These are phyloP conservation scores for Magnolia kwangsiensis DNA, from an alignment of 164 flowering plant species.

Conservation along the genomic window DNA sequence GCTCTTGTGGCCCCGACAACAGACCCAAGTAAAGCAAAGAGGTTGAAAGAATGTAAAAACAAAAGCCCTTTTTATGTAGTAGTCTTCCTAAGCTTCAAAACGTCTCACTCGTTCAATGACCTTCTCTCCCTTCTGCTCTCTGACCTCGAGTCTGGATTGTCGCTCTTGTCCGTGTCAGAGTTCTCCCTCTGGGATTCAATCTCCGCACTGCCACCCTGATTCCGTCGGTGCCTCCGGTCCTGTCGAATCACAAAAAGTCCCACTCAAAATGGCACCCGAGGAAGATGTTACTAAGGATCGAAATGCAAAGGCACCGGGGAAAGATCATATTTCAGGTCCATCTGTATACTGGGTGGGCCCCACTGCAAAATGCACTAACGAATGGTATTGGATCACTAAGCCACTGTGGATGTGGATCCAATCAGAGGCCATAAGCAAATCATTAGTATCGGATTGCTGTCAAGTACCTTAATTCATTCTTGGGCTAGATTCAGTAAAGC, in stretches of 20 bases:
- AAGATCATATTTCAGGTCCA: too few relatives aligned
- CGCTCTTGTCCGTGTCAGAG: slow-evolving; percentile 82
- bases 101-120: slow-evolving; percentile 9
- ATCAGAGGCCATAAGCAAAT: too few relatives aligned
- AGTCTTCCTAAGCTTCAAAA: slow-evolving; percentile 7
- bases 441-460: too few relatives aligned
- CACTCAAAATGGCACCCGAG: neutral
- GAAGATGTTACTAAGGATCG: too few relatives aligned
- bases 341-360: too few relatives aligned
- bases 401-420: too few relatives aligned
- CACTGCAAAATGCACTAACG: too few relatives aligned
- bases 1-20: neutral
- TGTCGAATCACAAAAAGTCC: slow-evolving; percentile 13
- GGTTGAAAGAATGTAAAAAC: slow-evolving; percentile 28
- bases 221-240: slow-evolving; percentile 80
- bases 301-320: too few relatives aligned
- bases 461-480: too few relatives aligned
- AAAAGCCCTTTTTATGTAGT: neutral
- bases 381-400: too few relatives aligned
- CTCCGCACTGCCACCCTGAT: slow-evolving; percentile 57
- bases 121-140: slow-evolving; percentile 40
- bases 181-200: slow-evolving; percentile 63
- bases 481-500: too few relatives aligned
- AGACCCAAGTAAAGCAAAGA: slow-evolving; percentile 23
- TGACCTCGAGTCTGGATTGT: slow-evolving; percentile 52